These are phyloP conservation scores for Fraxinus nigra DNA, from an alignment of 305 asterid genomes.

Conservation along the genomic window DNA sequence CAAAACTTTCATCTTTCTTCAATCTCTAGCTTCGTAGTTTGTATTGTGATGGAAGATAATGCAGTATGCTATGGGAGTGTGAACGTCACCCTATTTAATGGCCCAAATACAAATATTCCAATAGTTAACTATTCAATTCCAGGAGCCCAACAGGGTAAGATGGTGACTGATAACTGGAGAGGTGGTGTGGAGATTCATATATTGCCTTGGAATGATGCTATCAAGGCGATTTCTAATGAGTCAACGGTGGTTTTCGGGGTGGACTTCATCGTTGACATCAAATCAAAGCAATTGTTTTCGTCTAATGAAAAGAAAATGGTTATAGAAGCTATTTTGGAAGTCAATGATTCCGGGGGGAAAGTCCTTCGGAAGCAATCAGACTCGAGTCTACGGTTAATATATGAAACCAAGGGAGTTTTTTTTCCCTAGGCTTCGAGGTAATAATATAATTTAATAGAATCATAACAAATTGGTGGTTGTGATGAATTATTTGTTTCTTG, in stretches of 20 bases:
- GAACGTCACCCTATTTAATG: conserved; percentile 29
- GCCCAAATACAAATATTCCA: conserved; percentile 21
- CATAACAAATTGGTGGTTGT: neutral
- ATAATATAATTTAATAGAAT: neutral
- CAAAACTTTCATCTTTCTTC: conserved; percentile 26
- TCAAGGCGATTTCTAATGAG: conserved; percentile 14
- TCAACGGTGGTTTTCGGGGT: conserved; percentile 15
- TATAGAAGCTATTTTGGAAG: conserved; percentile 21
- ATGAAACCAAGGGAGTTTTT: neutral
- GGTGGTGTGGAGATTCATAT: conserved; percentile 6
- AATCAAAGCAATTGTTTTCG: conserved; percentile 5
- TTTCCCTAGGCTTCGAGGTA: neutral
- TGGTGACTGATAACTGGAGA: neutral
- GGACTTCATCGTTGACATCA: neutral
- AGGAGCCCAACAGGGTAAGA: conserved; percentile 32
- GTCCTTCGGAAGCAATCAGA: conserved; percentile 18
- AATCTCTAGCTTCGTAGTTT: conserved; percentile 28
- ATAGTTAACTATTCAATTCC: conserved; percentile 26
- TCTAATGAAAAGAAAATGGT: conserved; percentile 23
- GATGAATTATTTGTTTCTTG: neutral
- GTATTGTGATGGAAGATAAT: conserved; percentile 32
- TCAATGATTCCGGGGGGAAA: conserved; percentile 22
- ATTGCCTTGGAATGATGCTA: conserved; percentile 25
- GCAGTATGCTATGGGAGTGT: conserved; percentile 23
- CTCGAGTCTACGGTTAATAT: conserved; percentile 15